Evolutionary conservation across 169 alveolate species (phyloP).

Genomic region (Cytauxzoon felis): DNA sequence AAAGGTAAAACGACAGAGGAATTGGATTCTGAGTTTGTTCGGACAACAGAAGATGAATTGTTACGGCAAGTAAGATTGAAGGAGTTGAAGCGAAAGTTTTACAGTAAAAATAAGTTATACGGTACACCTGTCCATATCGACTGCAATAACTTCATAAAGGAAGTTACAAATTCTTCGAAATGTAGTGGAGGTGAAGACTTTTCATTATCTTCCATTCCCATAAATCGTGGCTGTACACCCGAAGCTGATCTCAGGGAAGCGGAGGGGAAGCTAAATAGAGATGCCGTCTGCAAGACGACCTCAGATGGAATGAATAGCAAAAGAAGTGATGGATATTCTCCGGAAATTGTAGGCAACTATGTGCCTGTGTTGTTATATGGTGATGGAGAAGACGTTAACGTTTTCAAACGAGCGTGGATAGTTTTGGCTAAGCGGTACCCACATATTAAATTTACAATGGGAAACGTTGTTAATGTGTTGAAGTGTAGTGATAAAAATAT

Average conservation of each 20-base stretch:
- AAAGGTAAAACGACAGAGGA: conserved; percentile 78
- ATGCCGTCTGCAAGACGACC: no score
- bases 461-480: conserved; percentile 28
- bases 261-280: no score
- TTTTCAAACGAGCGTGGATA: conserved; percentile 36
- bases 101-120: conserved; percentile 1
- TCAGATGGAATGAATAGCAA: not conserved
- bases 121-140: conserved; percentile 48
- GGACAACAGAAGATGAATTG: conserved; percentile 50
- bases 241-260: no score
- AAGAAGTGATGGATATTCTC: not conserved
- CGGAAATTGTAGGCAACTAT: conserved; percentile 44
- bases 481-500: not conserved
- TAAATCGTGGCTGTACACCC: no score
- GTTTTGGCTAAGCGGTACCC: conserved; percentile 46
- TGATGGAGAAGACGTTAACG: conserved; percentile 22
- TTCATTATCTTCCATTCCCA: no score
- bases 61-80: conserved; percentile 55
- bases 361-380: conserved; percentile 49
- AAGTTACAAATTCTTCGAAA: conserved; percentile 58
- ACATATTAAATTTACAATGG: conserved; percentile 38
- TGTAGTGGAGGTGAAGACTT: not conserved
- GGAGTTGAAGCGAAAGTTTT: conserved; percentile 45
- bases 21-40: conserved; percentile 53
- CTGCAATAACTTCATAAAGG: conserved; percentile 35